Conservation (phyloP, 495 filamentous ascomycete species). For the Entonaema liquescens region DNA sequence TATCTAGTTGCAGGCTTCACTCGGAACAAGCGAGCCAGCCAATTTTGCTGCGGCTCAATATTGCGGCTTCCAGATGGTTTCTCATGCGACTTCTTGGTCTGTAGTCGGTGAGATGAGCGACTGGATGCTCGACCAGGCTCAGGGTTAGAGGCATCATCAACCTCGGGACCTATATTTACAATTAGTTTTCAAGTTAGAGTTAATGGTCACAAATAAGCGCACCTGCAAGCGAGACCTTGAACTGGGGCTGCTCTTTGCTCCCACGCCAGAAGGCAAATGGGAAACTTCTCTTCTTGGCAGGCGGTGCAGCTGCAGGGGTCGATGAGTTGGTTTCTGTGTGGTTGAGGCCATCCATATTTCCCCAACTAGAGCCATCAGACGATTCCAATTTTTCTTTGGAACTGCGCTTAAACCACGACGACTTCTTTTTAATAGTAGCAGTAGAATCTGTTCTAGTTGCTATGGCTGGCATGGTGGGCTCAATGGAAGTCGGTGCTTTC, state of each 20-base stretch:
- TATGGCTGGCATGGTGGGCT: neutral
- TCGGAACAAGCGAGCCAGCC: conserved; percentile 86
- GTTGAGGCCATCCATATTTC: conserved; percentile 15
- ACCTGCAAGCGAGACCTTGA: conserved; percentile 50
- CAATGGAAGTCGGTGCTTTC: conserved; percentile 11
- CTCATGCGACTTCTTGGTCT: conserved; percentile 16
- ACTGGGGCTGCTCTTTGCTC: conserved; percentile 48
- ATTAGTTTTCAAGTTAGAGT: conserved; percentile 23
- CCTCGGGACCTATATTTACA: conserved; percentile 18
- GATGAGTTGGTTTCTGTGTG: conserved; percentile 27
- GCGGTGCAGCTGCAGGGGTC: neutral
- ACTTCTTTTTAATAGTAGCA: conserved; percentile 59
- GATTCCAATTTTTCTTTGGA: conserved; percentile 54
- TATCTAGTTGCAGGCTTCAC: conserved; percentile 81
- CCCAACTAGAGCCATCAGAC: conserved; percentile 10
- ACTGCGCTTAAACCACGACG: conserved; percentile 71
- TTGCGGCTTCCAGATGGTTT: conserved; percentile 47
- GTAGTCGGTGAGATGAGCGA: conserved; percentile 7
- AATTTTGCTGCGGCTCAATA: conserved; percentile 74
- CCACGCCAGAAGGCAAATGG: conserved; percentile 58
- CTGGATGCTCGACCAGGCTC: conserved; percentile 24
- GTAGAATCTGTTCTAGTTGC: neutral
- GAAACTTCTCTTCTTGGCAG: conserved; percentile 59
- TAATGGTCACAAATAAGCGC: conserved; percentile 14
- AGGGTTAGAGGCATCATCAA: conserved; percentile 8